Percentiles rank a stretch among this genome's conserved stretches.
These are phyloP conservation scores for Aspergillus asperescens DNA, from an alignment of 495 filamentous ascomycete species.

Conservation along the genomic window DNA sequence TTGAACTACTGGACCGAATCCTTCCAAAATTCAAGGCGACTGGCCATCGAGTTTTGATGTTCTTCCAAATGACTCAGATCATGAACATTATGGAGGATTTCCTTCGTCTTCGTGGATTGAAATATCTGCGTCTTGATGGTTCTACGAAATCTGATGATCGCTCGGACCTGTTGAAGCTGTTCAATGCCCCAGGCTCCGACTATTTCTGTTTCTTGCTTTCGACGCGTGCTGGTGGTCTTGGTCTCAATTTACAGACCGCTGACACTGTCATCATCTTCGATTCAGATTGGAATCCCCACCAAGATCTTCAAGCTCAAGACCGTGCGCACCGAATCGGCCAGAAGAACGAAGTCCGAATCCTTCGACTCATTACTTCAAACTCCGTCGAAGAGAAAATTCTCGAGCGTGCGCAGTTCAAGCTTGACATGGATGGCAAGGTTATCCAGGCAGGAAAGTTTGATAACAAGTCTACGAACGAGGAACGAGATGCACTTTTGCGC, in stretches of 20 bases:
- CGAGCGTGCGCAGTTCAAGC: conserved; percentile 93
- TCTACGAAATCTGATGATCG: conserved; percentile 97
- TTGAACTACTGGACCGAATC: conserved; percentile 88
- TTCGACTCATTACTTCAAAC: conserved; percentile 90
- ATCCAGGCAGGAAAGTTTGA: conserved; percentile 99
- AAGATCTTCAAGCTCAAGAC: conserved; percentile 98
- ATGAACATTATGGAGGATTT: conserved; percentile 99
- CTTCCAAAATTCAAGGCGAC: conserved; percentile 86
- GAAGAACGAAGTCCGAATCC: conserved; percentile 97
- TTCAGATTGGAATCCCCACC: conserved; percentile 99
- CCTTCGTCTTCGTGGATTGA: conserved; percentile 70
- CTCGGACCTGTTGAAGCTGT: conserved; percentile 78
- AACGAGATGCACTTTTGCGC: conserved; percentile 90
- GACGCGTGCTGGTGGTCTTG: conserved; percentile 96
- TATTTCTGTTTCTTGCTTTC: conserved; percentile 98
- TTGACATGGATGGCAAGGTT: conserved; percentile 99
- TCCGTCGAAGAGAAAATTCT: conserved; percentile 98
- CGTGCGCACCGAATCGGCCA: conserved; percentile 99
- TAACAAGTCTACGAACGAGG: conserved; percentile 97
- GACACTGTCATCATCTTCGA: conserved; percentile 99
- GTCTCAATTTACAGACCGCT: conserved; percentile 92
- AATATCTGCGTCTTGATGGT: conserved; percentile 89
- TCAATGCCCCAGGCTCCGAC: conserved; percentile 83
- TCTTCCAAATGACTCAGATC: conserved; percentile 99
- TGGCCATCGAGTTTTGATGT: conserved; percentile 93